Conservation (phyloP, 305 asterid species). For the Rubia tinctorum region DNA sequence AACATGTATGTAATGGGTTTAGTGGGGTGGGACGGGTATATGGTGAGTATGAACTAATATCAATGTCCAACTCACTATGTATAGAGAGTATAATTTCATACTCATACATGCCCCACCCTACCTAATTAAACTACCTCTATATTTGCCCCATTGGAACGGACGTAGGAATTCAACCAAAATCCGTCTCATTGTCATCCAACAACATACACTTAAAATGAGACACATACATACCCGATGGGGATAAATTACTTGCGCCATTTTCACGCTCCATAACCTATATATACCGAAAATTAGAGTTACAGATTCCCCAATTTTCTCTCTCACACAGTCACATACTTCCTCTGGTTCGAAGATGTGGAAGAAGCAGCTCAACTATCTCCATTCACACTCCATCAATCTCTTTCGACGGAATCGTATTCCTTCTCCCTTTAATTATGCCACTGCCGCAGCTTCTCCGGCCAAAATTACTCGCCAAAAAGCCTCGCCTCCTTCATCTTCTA, state of each 20-base stretch:
- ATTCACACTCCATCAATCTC: constrained; percentile 21
- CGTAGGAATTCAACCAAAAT: too few relatives aligned
- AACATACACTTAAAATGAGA: too few relatives aligned
- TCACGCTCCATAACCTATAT: neutral
- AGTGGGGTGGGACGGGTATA: too few relatives aligned
- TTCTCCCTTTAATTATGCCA: constrained; percentile 21
- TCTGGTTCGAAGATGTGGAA: constrained; percentile 40
- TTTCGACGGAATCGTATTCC: constrained; percentile 22
- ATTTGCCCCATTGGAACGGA: too few relatives aligned
- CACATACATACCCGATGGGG: neutral
- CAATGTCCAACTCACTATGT: too few relatives aligned
- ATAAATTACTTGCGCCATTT: too few relatives aligned
- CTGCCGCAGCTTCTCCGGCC: constrained; percentile 10
- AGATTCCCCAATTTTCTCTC: neutral
- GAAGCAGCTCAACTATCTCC: constrained; percentile 35
- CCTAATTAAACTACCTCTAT: too few relatives aligned
- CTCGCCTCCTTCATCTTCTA: constrained; percentile 18
- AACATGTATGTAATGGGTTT: too few relatives aligned
- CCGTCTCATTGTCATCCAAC: too few relatives aligned
- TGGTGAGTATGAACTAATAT: too few relatives aligned
- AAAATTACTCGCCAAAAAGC: constrained; percentile 1
- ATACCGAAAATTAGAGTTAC: neutral
- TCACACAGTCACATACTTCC: neutral
- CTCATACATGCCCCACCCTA: too few relatives aligned
- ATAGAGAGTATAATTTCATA: too few relatives aligned